Evolutionary conservation across 495 filamentous ascomycete species (phyloP).

Genomic region (Diplogelasinospora grovesii): DNA sequence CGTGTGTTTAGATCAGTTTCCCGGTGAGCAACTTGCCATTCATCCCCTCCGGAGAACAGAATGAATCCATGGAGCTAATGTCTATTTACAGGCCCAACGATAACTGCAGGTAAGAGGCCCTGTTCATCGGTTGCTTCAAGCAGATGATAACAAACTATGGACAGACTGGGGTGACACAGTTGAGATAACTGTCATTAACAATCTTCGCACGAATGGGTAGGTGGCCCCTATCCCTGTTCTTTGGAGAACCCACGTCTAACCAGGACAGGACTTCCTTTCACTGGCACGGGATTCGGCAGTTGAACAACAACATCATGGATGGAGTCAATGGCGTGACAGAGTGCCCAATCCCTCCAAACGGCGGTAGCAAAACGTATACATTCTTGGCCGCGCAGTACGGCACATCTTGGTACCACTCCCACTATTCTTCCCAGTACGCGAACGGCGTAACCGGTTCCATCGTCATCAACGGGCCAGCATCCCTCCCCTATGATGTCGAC

Average conservation of each 20-base stretch:
- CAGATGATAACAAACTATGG: too few relatives aligned
- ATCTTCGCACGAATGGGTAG: slow-evolving; percentile 34
- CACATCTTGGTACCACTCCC: slow-evolving; percentile 42
- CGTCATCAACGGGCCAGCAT: slow-evolving; percentile 48
- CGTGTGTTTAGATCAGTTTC: slow-evolving; percentile 13
- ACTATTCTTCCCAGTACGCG: slow-evolving; percentile 47
- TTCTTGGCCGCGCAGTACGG: slow-evolving; percentile 48
- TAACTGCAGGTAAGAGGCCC: slow-evolving; percentile 28
- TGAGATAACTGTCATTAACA: slow-evolving; percentile 50
- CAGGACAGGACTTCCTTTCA: slow-evolving; percentile 37
- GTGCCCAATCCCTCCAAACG: slow-evolving; percentile 41
- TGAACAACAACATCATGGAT: slow-evolving; percentile 27
- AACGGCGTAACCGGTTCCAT: slow-evolving; percentile 44
- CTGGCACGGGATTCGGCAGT: slow-evolving; percentile 47
- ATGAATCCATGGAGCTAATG: neutral
- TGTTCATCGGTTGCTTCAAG: slow-evolving; percentile 10
- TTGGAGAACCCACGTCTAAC: neutral
- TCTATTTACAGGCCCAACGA: slow-evolving; percentile 40
- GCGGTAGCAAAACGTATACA: slow-evolving; percentile 34
- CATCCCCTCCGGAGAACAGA: neutral
- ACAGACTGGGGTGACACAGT: slow-evolving; percentile 54
- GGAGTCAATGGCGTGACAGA: slow-evolving; percentile 44
- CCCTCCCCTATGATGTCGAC: slow-evolving; percentile 45
- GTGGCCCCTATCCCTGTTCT: neutral
- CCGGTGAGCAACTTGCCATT: slow-evolving; percentile 6